Conservation (phyloP, 139 green algal species). For the Picocystis salinarum region DNA sequence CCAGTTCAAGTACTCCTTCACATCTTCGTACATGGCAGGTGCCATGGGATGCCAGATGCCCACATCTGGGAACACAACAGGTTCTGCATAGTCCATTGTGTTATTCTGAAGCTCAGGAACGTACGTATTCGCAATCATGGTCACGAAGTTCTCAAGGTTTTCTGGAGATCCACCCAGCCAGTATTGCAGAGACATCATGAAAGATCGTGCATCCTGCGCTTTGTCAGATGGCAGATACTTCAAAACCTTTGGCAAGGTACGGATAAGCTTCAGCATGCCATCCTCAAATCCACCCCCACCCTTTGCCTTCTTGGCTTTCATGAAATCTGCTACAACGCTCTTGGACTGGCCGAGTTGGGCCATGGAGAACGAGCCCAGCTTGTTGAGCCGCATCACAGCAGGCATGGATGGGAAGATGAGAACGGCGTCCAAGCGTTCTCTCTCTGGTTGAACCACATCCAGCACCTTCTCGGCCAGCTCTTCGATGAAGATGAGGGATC, state of each 20-base stretch:
- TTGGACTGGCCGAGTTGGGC: slow-evolving; percentile 86
- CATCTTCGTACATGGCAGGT: slow-evolving; percentile 77
- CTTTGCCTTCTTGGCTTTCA: slow-evolving; percentile 51
- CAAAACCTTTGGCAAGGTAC: slow-evolving; percentile 58
- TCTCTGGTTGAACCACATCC: slow-evolving; percentile 47
- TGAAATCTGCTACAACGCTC: slow-evolving; percentile 85
- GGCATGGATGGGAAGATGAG: slow-evolving; percentile 99
- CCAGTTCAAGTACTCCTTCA: slow-evolving; percentile 99
- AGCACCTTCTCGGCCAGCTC: slow-evolving; percentile 97
- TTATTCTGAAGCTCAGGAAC: slow-evolving; percentile 63
- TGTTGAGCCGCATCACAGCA: slow-evolving; percentile 93
- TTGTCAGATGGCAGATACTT: slow-evolving; percentile 90
- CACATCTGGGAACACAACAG: slow-evolving; percentile 80
- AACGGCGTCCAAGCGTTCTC: slow-evolving; percentile 77
- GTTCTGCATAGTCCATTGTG: slow-evolving; percentile 51
- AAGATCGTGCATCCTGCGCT: slow-evolving; percentile 71
- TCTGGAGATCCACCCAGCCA: slow-evolving; percentile 91
- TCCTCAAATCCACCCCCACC: slow-evolving; percentile 76
- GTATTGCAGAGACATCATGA: slow-evolving; percentile 94
- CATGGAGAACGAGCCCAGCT: slow-evolving; percentile 96
- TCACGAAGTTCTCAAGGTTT: slow-evolving; percentile 96
- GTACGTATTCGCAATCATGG: slow-evolving; percentile 65
- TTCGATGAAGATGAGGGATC: slow-evolving; percentile 99
- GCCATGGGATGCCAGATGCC: slow-evolving; percentile 94
- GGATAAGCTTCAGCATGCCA: slow-evolving; percentile 92